Percentiles rank a stretch among this genome's conserved stretches.
These are phyloP conservation scores for Hyaloperonospora arabidopsidis DNA, from an alignment of 352 stramenopile species.

Conservation along the genomic window DNA sequence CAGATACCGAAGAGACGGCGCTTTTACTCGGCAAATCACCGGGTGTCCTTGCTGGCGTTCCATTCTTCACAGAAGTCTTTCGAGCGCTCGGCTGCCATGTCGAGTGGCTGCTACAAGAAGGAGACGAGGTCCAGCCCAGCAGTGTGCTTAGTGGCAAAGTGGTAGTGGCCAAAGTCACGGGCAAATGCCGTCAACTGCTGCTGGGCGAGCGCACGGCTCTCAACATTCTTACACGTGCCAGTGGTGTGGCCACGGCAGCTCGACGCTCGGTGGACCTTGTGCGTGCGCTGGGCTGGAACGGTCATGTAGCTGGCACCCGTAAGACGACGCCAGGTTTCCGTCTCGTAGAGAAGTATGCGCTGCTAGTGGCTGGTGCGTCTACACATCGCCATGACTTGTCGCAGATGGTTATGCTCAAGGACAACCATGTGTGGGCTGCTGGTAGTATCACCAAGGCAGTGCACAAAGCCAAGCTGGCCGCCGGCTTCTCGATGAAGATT, in stretches of 20 bases:
- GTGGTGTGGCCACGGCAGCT: conserved; percentile 90
- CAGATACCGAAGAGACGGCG: conserved; percentile 73
- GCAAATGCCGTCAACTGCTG: conserved; percentile 90
- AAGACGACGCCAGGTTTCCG: conserved; percentile 98
- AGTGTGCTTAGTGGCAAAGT: conserved; percentile 65
- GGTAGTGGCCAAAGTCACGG: conserved; percentile 90
- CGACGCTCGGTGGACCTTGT: conserved; percentile 58
- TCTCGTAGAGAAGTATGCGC: conserved; percentile 98
- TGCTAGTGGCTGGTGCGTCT: conserved; percentile 91
- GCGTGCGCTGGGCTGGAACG: conserved; percentile 79
- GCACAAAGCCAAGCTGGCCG: conserved; percentile 82
- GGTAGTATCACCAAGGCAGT: conserved; percentile 94
- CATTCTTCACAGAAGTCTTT: conserved; percentile 95
- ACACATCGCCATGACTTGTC: conserved; percentile 95
- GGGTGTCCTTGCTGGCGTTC: conserved; percentile 90
- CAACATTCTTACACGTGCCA: conserved; percentile 94
- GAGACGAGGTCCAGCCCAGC: conserved; percentile 41
- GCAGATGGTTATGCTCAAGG: conserved; percentile 99
- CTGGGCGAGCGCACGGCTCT: conserved; percentile 95
- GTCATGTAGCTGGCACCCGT: conserved; percentile 92
- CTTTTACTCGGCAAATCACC: conserved; percentile 90
- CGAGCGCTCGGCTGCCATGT: conserved; percentile 85
- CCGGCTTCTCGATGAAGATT: conserved; percentile 98
- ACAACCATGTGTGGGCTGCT: conserved; percentile 97
- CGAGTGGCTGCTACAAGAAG: conserved; percentile 85